Evolutionary conservation across 2,329 filamentous ascomycete genomes (phyloP).

Genomic region (Cytospora leucostoma): DNA sequence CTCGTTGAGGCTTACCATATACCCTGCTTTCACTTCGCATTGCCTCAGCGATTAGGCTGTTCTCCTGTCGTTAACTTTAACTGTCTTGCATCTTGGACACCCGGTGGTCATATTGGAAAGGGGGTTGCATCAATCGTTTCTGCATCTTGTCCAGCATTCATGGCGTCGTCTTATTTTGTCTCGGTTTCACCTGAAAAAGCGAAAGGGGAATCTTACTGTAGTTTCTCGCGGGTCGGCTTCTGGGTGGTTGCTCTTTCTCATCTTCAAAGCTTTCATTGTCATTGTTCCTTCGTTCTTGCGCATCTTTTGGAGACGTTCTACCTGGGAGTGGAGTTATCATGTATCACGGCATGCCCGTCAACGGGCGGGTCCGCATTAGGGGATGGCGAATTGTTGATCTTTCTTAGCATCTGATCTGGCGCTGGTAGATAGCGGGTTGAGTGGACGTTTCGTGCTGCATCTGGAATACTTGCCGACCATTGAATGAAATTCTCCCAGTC

Average conservation of each 20-base stretch:
- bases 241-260: neutral
- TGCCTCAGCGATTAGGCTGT: constrained; percentile 5
- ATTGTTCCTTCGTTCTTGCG: neutral
- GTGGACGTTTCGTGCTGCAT: neutral
- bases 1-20: constrained; percentile 18
- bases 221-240: neutral
- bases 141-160: constrained; percentile 1
- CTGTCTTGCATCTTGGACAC: neutral
- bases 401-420: constrained; percentile 10
- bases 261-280: neutral
- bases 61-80: neutral
- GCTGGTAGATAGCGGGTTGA: constrained; percentile 5
- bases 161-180: neutral
- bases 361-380: neutral
- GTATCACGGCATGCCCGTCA: neutral
- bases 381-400: constrained; percentile 5
- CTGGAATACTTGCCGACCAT: constrained; percentile 1
- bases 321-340: neutral
- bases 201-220: neutral
- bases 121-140: constrained; percentile 3
- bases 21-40: constrained; percentile 16
- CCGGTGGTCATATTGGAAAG: neutral
- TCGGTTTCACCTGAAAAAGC: neutral
- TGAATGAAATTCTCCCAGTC: constrained; percentile 12
- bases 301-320: neutral